Evolutionary conservation across 768 basidiomycete genomes (phyloP).

Genomic region (Lentinula lateritia): DNA sequence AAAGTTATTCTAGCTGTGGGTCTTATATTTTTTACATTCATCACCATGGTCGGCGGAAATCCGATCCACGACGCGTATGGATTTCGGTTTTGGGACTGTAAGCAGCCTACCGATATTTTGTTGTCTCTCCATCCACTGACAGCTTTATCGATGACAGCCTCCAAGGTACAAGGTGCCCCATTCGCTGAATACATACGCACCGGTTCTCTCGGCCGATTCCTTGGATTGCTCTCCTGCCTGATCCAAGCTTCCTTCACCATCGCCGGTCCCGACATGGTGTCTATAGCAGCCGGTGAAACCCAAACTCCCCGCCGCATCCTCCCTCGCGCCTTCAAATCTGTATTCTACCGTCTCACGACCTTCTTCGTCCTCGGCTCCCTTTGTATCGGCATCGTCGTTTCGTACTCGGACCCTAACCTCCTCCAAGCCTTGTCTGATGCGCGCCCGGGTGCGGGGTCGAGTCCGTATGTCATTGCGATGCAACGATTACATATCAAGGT

Average conservation of each 20-base stretch:
- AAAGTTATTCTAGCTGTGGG: constrained; percentile 43
- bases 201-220: constrained; percentile 52
- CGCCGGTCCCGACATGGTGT: constrained; percentile 48
- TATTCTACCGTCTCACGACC: constrained; percentile 71
- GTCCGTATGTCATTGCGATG: constrained; percentile 87
- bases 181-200: constrained; percentile 51
- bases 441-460: constrained; percentile 50
- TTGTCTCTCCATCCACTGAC: not conserved
- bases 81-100: constrained; percentile 49
- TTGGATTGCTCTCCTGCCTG: constrained; percentile 59
- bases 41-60: constrained; percentile 59
- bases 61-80: constrained; percentile 49
- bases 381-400: constrained; percentile 73
- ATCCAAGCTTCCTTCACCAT: constrained; percentile 60
- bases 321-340: constrained; percentile 65
- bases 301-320: constrained; percentile 64
- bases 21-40: constrained; percentile 49
- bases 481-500: constrained; percentile 57
- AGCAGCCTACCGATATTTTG: constrained; percentile 9
- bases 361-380: constrained; percentile 76
- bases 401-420: constrained; percentile 59
- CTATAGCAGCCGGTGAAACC: constrained; percentile 69
- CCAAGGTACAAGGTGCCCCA: constrained; percentile 42
- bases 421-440: constrained; percentile 52
- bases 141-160: constrained; percentile 22